These are phyloP conservation scores for Komagataella pastoris DNA, from an alignment of 805 yeast genomes.

Conservation along the genomic window DNA sequence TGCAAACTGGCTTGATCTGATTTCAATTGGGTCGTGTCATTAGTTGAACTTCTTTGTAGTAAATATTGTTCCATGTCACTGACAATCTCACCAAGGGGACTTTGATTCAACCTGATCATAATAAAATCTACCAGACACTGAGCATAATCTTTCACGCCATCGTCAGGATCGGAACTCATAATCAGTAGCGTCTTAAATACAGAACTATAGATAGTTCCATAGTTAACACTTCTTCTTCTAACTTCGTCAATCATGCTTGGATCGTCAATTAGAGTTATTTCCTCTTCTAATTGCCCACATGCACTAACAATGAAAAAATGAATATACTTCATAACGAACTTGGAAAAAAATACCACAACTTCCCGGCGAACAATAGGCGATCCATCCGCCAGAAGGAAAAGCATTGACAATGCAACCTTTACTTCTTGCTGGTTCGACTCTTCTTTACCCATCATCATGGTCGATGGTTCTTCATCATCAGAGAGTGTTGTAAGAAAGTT, in stretches of 20 bases:
- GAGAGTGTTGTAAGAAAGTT: slow-evolving; percentile 42
- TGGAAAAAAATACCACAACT: slow-evolving; percentile 62
- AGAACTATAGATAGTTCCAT: slow-evolving; percentile 76
- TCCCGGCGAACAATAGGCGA: slow-evolving; percentile 84
- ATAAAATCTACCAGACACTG: slow-evolving; percentile 66
- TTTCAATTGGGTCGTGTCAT: background rate
- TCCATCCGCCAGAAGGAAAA: slow-evolving; percentile 71
- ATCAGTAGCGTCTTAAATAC: slow-evolving; percentile 79
- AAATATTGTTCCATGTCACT: slow-evolving; percentile 52
- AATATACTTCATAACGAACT: slow-evolving; percentile 54
- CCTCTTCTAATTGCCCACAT: slow-evolving; percentile 72
- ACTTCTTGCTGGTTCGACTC: slow-evolving; percentile 58
- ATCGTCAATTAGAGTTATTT: slow-evolving; percentile 50
- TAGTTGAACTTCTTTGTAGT: slow-evolving; percentile 28
- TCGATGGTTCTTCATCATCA: slow-evolving; percentile 18
- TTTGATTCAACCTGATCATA: slow-evolving; percentile 45
- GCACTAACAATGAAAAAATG: slow-evolving; percentile 79
- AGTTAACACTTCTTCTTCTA: slow-evolving; percentile 60
- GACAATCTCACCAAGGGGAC: slow-evolving; percentile 54
- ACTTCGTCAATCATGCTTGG: slow-evolving; percentile 50
- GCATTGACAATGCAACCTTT: slow-evolving; percentile 51
- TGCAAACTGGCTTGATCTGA: background rate
- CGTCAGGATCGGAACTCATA: slow-evolving; percentile 77
- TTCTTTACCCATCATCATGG: slow-evolving; percentile 9
- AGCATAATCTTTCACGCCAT: slow-evolving; percentile 64